These are phyloP conservation scores for Begonia masoniana DNA, from an alignment of 306 rosid species.

Conservation along the genomic window DNA sequence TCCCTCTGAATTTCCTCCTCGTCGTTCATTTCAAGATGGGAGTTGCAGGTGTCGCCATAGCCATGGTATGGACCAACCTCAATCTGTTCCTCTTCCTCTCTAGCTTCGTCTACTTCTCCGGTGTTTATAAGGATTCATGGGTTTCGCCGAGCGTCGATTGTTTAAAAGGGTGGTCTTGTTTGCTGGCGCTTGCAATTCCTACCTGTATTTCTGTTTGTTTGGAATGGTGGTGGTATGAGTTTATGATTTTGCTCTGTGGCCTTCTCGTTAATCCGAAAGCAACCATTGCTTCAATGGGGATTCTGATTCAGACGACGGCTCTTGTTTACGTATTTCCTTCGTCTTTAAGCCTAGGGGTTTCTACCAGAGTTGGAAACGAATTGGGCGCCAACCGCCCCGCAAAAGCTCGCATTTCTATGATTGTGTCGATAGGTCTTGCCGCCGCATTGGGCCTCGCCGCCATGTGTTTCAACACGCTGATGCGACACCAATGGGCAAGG, in stretches of 20 bases:
- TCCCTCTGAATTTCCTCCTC: constrained; percentile 67
- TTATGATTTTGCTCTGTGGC: constrained; percentile 84
- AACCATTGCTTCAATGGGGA: constrained; percentile 86
- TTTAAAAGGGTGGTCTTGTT: constrained; percentile 56
- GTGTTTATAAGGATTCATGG: constrained; percentile 76
- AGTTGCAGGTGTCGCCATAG: constrained; percentile 69
- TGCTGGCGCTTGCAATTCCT: constrained; percentile 62
- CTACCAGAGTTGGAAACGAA: constrained; percentile 69
- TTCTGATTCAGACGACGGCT: constrained; percentile 75
- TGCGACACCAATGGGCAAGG: constrained; percentile 75
- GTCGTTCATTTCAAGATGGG: constrained; percentile 66
- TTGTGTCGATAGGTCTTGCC: constrained; percentile 49
- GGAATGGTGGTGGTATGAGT: constrained; percentile 99
- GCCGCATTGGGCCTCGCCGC: constrained; percentile 49
- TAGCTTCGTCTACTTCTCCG: constrained; percentile 53
- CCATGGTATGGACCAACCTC: constrained; percentile 67
- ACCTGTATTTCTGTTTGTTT: constrained; percentile 88
- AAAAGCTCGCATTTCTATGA: constrained; percentile 65
- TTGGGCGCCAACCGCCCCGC: constrained; percentile 69
- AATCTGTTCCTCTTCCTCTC: constrained; percentile 50
- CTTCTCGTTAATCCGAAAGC: constrained; percentile 64
- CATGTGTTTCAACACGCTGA: constrained; percentile 43
- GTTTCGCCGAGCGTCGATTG: constrained; percentile 65
- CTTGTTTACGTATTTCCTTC: constrained; percentile 84
- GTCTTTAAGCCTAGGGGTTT: constrained; percentile 71